Evolutionary conservation across 495 filamentous ascomycete species (phyloP), one percentile per base, ranked within the genome.

Genomic region (Pseudotulostoma volvatum): DNA sequence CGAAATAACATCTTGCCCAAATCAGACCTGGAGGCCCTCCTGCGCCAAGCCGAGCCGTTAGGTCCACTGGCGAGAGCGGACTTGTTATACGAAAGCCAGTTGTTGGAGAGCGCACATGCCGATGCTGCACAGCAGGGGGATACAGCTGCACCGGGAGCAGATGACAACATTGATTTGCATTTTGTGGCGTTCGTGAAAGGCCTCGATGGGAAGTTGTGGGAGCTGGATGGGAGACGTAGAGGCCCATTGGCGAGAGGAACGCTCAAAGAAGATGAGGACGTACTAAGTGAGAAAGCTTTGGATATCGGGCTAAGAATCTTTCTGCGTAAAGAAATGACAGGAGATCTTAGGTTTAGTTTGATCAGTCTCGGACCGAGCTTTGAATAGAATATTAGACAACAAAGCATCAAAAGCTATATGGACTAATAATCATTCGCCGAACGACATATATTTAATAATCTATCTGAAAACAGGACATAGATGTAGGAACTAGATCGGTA

Each of bases 131-230:
- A 51, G 31, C 44, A 71, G 49, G 88, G 87, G 7, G 80, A 84
- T 57, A 84, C 81, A 3, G 58, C 56, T 25, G 78, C 82, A 34
- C 84, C 82, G 14, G 59, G 57, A 48, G 78, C 78, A 7, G 64
- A 68, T 42, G 77, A 76, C 51, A 66, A 73, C 52, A 69, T 84
- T 17, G 79, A 84, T 50, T 55, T 81, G 51, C 85, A 93, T 54
- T 92, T 84, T 61, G 81, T 93, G 43, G 77, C 74, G 42, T 92
- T 93, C 63, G 82, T 88, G 4, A 84, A 79, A 62, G 71, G 70
- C 1, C 57, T 51, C n/a, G 71, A 77, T 51, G 75, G 75, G 33
- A 66, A 67, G 43, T 52, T 93, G 44, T 93, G 86, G 76, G 86
- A 92, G 68, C 59, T 94, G 43, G 84, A 93, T 63, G 84, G 86